Base-by-base conservation (phyloP, 192 early-diverging fungal species). In the Umbelopsis isabellina region DNA sequence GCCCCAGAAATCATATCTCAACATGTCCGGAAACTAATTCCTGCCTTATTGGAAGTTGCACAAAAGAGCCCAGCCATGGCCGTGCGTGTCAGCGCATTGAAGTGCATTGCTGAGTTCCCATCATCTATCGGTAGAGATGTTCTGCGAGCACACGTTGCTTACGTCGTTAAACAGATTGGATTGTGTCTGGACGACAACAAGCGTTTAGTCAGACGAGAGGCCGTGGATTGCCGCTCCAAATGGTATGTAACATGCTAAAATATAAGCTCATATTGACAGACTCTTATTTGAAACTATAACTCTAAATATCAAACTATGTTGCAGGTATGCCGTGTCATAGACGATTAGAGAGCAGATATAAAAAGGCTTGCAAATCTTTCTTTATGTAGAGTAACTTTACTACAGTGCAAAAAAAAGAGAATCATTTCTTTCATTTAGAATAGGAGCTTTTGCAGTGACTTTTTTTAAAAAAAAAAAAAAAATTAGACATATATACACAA, bases 101-200 rank as follows among this genome's bases (percentile, higher is more conserved):
- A 85, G 64, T 87, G 90, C 37, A 73, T 96, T 44, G 83, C 86
- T 13, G 79, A 89, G 52, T 80, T 93, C 25, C 86, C 94, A 6
- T 80, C 84, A 41, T 80, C 82, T n/a, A 74, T 93, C 22, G 71
- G 85, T 7, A 90, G 85, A 67, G 71, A 87, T 6, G 79, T 84
- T 0, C 64, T 96, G 20, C 79, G 80, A 27, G 88, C 92, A 0
- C 85, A 88, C 53, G 90, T 90, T 75, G 72, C 64, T 18, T 80
- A 66, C 68, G 84, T 97, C 10, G 69, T 95, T 16, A 78, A 82
- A 35, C 86, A 88, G 25, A 81, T 99, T 37, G 78, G 75, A 4
- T 69, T 64, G 35, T 82, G 89, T 0, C 73, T 96, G 68, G 95
- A 98, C 80, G 97, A 99, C 75, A 89, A 77, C 25, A 97, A 97